A percentile compares a stretch with the other conserved stretches of the same genome.
Evolutionary conservation across 163 green algal species (phyloP).

Genomic region (Chlamydomonas reinhardtii): DNA sequence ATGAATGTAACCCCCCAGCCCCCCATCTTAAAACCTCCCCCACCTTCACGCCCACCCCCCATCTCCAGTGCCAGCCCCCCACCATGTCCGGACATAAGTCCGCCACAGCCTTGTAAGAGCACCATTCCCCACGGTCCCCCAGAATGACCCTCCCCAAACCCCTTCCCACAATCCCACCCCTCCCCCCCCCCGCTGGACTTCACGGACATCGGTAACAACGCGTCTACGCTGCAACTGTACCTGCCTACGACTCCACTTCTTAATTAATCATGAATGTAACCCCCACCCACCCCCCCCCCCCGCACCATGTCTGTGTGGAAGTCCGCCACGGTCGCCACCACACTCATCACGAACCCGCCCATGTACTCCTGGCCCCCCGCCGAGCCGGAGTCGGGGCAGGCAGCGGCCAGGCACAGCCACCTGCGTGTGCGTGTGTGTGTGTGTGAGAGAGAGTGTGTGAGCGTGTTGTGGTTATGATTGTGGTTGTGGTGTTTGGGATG

Average conservation of each 20-base stretch:
- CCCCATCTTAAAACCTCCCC: too few relatives aligned
- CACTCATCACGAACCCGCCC: constrained; percentile 33
- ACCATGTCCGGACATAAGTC: too few relatives aligned
- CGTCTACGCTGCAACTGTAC: not conserved
- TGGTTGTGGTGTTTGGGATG: too few relatives aligned
- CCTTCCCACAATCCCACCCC: not conserved
- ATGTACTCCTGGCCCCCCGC: constrained; percentile 22
- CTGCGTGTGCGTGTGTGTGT: not conserved
- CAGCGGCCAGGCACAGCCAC: constrained; percentile 33
- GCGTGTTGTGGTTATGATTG: not conserved
- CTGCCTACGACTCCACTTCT: not conserved
- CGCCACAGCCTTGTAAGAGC: too few relatives aligned
- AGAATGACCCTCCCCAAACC: too few relatives aligned
- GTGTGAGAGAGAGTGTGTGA: not conserved
- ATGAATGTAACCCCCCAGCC: too few relatives aligned
- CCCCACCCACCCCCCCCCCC: not conserved
- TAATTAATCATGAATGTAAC: not conserved
- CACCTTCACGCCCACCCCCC: too few relatives aligned
- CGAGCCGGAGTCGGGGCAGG: constrained; percentile 12
- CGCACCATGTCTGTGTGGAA: constrained; percentile 25
- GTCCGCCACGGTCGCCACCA: constrained; percentile 20
- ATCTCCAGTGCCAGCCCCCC: too few relatives aligned
- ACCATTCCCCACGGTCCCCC: too few relatives aligned
- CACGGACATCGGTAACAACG: too few relatives aligned
- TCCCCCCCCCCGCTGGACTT: too few relatives aligned